These are phyloP conservation scores for Colletotrichum filicis DNA, from an alignment of 2,329 filamentous ascomycete species.

Conservation along the genomic window DNA sequence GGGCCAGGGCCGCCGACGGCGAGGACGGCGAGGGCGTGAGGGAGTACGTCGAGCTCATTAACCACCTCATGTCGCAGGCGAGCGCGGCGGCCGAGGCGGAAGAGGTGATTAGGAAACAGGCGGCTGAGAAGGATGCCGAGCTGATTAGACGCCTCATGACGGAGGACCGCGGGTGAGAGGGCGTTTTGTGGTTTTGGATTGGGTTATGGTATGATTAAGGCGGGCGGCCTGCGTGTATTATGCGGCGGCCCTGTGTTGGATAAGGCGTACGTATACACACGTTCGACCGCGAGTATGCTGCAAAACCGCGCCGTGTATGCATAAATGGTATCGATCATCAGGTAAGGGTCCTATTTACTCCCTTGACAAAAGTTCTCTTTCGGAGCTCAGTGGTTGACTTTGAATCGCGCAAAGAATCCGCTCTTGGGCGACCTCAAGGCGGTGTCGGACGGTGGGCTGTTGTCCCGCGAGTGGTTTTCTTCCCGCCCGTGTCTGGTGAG, in stretches of 20 bases:
- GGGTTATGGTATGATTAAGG: neutral
- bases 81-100: conserved; percentile 44
- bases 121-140: conserved; percentile 58
- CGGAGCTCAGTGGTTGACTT: conserved; percentile 36
- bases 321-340: conserved; percentile 5
- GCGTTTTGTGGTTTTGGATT: neutral
- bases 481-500: conserved; percentile 43
- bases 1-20: conserved; percentile 59
- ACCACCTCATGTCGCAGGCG: conserved; percentile 56
- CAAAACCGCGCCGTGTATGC: conserved; percentile 1
- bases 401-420: conserved; percentile 58
- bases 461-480: conserved; percentile 39
- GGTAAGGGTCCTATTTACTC: conserved; percentile 3
- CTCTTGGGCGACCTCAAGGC: conserved; percentile 42
- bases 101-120: conserved; percentile 55
- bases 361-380: neutral
- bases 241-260: neutral
- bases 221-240: neutral
- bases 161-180: conserved; percentile 51
- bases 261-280: conserved; percentile 8
- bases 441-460: conserved; percentile 35
- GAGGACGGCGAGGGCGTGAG: conserved; percentile 68
- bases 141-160: conserved; percentile 61
- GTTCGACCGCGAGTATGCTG: neutral
- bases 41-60: conserved; percentile 69